Conservation (phyloP, 73 alveolate species). For the Stentor coeruleus region DNA sequence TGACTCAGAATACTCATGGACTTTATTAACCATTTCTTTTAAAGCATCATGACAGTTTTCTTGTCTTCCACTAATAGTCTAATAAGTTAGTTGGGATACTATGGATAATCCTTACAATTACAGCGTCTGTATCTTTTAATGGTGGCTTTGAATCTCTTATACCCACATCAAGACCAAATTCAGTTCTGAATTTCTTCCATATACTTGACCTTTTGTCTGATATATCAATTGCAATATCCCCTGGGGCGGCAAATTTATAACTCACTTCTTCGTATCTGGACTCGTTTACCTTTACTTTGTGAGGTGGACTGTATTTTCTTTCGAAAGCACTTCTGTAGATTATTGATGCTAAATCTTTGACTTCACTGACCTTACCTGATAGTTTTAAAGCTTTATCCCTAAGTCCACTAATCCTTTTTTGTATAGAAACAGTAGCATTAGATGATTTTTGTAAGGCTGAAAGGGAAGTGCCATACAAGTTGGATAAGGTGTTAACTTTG, state of each 20-base stretch:
- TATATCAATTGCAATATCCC: neutral
- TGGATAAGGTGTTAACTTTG: neutral
- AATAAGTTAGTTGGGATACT: neutral
- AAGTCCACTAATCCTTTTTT: neutral
- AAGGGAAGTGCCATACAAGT: neutral
- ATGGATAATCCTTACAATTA: neutral
- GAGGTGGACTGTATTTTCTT: neutral
- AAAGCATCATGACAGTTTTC: neutral
- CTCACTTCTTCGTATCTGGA: neutral
- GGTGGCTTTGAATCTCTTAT: neutral
- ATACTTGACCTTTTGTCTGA: neutral
- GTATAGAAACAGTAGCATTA: neutral
- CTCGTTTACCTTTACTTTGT: neutral
- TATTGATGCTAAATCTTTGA: neutral
- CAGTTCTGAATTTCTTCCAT: neutral
- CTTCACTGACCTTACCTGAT: neutral
- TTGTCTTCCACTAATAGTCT: neutral
- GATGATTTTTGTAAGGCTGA: neutral
- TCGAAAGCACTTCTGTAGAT: neutral
- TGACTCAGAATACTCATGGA: neutral
- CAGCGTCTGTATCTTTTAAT: neutral
- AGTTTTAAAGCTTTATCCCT: neutral
- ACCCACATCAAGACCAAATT: neutral
- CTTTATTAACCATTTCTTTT: neutral
- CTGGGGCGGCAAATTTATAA: neutral